Percentiles rank a stretch among this genome's conserved stretches.
phyloP scores from a whole-genome alignment of 495 filamentous ascomycete genomes.

The Aspergillus conjunctus region DNA sequence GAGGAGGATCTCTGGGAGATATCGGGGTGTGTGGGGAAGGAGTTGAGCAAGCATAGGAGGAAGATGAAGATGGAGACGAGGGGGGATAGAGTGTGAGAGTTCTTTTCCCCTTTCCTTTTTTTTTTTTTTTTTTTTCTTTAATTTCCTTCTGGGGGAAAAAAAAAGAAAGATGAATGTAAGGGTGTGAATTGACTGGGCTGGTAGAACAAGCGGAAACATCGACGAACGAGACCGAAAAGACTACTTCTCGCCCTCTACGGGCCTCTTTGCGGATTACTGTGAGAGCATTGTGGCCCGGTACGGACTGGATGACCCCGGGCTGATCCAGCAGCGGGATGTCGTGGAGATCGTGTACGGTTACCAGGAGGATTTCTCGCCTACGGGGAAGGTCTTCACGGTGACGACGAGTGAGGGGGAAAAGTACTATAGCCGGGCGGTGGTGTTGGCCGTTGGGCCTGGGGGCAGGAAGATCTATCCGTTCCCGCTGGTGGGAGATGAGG shows the following conservation, averaged over 20 bases:
- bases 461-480: slow-evolving; percentile 55
- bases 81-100: slow-evolving; percentile 31
- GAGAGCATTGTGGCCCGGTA: slow-evolving; percentile 54
- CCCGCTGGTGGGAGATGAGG: slow-evolving; percentile 38
- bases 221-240: slow-evolving; percentile 68
- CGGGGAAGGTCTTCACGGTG: slow-evolving; percentile 54
- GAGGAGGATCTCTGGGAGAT: slow-evolving; percentile 59
- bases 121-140: neutral
- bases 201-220: slow-evolving; percentile 39
- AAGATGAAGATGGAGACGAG: slow-evolving; percentile 55
- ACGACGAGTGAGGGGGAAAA: slow-evolving; percentile 45
- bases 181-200: neutral
- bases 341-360: slow-evolving; percentile 53
- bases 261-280: slow-evolving; percentile 61
- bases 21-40: slow-evolving; percentile 61
- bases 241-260: slow-evolving; percentile 61
- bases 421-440: slow-evolving; percentile 53
- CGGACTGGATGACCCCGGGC: slow-evolving; percentile 43
- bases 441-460: slow-evolving; percentile 60
- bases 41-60: slow-evolving; percentile 63
- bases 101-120: slow-evolving; percentile 3
- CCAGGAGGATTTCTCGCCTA: slow-evolving; percentile 29
- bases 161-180: neutral
- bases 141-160: neutral
- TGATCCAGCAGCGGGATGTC: slow-evolving; percentile 52